Evolutionary conservation across 805 yeast species (phyloP).

Genomic region (Schizosaccharomyces japonicus): DNA sequence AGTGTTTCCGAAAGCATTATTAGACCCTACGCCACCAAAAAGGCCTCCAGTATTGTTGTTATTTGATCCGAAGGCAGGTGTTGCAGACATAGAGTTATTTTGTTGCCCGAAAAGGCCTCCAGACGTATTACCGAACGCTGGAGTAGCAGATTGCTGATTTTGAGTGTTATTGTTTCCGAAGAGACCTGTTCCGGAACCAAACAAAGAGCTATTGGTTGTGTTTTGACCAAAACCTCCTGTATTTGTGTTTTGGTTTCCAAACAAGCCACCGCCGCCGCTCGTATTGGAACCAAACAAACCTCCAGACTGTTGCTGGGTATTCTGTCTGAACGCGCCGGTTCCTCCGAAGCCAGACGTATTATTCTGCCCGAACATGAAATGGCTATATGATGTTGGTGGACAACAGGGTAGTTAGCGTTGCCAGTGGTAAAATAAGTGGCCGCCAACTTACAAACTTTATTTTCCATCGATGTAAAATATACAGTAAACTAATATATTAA

Average conservation of each 20-base stretch:
- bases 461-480: no score
- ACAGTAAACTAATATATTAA: no score
- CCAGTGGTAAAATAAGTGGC: no score
- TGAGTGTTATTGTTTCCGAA: neutral
- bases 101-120: conserved; percentile 9
- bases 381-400: no score
- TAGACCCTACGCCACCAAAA: no score
- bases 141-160: neutral
- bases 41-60: conserved; percentile 3
- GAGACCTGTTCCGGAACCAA: conserved; percentile 1
- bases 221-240: neutral
- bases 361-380: neutral
- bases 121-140: conserved; percentile 8
- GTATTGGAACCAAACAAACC: neutral
- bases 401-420: no score
- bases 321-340: conserved; percentile 1
- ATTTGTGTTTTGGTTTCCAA: neutral
- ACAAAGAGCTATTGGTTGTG: neutral
- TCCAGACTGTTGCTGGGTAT: neutral
- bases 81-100: conserved; percentile 8
- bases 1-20: conserved; percentile 10
- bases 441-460: no score
- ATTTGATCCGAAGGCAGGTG: conserved; percentile 10
- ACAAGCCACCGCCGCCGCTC: neutral
- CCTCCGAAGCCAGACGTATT: conserved; percentile 3